Evolutionary conservation across 2,329 filamentous ascomycete species (phyloP).

Genomic region (Aspergillus ibericus): DNA sequence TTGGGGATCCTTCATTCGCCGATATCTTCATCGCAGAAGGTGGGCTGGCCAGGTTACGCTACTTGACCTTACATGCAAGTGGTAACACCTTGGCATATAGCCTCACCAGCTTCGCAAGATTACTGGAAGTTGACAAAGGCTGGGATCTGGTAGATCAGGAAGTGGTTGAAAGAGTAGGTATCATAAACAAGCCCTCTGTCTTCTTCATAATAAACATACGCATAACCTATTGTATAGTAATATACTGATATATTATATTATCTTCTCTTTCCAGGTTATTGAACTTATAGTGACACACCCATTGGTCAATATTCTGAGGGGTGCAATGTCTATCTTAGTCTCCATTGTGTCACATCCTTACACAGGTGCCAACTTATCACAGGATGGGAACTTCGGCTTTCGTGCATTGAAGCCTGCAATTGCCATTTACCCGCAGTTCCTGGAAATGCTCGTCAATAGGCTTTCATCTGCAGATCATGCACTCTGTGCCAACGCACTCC

Average conservation of each 20-base stretch:
- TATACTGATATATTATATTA: slow-evolving; percentile 4
- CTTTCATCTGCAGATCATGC: slow-evolving; percentile 93
- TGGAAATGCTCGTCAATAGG: slow-evolving; percentile 89
- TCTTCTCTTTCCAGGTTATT: slow-evolving; percentile 61
- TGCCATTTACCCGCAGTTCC: slow-evolving; percentile 86
- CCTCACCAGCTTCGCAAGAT: slow-evolving; percentile 78
- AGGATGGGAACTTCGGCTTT: slow-evolving; percentile 75
- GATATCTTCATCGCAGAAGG: slow-evolving; percentile 93
- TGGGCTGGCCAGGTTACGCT: slow-evolving; percentile 76
- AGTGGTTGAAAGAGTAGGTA: slow-evolving; percentile 59
- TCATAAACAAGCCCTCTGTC: slow-evolving; percentile 3
- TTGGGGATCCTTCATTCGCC: slow-evolving; percentile 94
- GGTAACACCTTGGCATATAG: slow-evolving; percentile 97
- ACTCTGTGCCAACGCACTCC: slow-evolving; percentile 90
- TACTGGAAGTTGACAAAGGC: slow-evolving; percentile 95
- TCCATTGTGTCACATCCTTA: slow-evolving; percentile 87
- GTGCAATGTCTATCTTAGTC: slow-evolving; percentile 94
- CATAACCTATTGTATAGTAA: neutral
- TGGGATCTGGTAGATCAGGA: slow-evolving; percentile 70
- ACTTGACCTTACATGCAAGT: slow-evolving; percentile 77
- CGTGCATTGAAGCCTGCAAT: slow-evolving; percentile 89
- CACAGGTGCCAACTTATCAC: slow-evolving; percentile 50
- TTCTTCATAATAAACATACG: neutral
- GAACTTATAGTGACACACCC: slow-evolving; percentile 93
- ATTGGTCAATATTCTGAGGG: slow-evolving; percentile 93